Evolutionary conservation across 1,139 yeast genomes (phyloP).

Genomic region (Saccharomyces hybrid): DNA sequence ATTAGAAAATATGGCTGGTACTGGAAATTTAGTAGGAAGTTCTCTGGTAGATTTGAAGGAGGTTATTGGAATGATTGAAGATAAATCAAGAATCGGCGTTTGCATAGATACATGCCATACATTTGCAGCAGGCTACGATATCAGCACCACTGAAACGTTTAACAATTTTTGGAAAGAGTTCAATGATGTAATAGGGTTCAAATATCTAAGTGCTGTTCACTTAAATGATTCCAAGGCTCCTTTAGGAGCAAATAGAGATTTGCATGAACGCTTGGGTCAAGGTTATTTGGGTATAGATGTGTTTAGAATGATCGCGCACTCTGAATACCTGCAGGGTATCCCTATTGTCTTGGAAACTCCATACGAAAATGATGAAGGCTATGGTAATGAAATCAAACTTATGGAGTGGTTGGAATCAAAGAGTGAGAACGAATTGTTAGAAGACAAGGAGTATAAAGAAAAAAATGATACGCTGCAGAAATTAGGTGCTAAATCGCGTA

Average conservation of each 20-base stretch:
- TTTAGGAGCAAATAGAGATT: conserved; percentile 78
- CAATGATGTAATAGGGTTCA: conserved; percentile 63
- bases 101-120: conserved; percentile 95
- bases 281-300: conserved; percentile 87
- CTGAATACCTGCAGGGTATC: conserved; percentile 48
- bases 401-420: conserved; percentile 34
- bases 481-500: conserved; percentile 53
- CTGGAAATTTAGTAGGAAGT: conserved; percentile 85
- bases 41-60: conserved; percentile 64
- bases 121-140: conserved; percentile 93
- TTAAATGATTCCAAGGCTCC: conserved; percentile 95
- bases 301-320: conserved; percentile 68
- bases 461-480: conserved; percentile 46
- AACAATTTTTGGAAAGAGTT: conserved; percentile 65
- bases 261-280: conserved; percentile 82
- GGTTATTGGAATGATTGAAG: conserved; percentile 68
- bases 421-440: conserved; percentile 50
- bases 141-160: conserved; percentile 51
- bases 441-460: conserved; percentile 48
- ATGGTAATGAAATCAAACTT: conserved; percentile 77
- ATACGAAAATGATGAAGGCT: conserved; percentile 50
- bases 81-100: conserved; percentile 80
- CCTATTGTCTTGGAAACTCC: conserved; percentile 95
- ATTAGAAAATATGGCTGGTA: conserved; percentile 97
- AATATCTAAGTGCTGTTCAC: conserved; percentile 75